Evolutionary conservation across 108 stramenopile species (phyloP).

Genomic region (Asterionellopsis glacialis): DNA sequence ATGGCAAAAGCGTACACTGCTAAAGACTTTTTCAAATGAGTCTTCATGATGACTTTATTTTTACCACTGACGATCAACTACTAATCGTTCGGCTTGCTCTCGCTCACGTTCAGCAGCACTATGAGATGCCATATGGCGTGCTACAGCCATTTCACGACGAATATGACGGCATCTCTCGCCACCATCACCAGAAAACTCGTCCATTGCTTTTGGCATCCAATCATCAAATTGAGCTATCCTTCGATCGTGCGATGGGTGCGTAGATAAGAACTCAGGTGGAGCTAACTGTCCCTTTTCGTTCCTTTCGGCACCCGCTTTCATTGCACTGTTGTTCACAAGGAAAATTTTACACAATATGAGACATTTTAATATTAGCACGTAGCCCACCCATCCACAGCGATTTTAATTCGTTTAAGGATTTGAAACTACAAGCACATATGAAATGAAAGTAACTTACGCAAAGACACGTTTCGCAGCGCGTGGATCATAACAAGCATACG

Average conservation of each 20-base stretch:
- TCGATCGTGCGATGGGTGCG: conserved; percentile 73
- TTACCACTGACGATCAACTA: no score
- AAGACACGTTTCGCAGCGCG: conserved; percentile 65
- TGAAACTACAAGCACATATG: conserved; percentile 19
- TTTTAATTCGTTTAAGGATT: no score
- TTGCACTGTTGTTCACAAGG: conserved; percentile 7
- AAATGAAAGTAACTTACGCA: conserved; percentile 7
- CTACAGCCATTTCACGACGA: conserved; percentile 48
- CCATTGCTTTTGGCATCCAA: conserved; percentile 63
- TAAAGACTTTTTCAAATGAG: no score
- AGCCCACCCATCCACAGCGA: no score
- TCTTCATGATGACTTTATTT: no score
- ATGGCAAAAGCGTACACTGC: no score
- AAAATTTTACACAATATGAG: background rate
- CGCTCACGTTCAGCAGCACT: conserved; percentile 12
- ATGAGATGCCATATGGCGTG: conserved; percentile 39
- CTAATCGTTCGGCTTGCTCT: no score
- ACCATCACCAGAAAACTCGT: conserved; percentile 37
- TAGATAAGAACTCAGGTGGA: conserved; percentile 78
- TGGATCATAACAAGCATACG: conserved; percentile 82
- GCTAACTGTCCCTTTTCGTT: background rate
- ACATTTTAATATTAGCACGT: no score
- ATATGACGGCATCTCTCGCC: conserved; percentile 54
- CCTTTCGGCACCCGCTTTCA: conserved; percentile 23
- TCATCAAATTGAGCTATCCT: conserved; percentile 52